These are phyloP conservation scores for Quercus ilex DNA, from an alignment of 306 rosid genomes.

Conservation along the genomic window DNA sequence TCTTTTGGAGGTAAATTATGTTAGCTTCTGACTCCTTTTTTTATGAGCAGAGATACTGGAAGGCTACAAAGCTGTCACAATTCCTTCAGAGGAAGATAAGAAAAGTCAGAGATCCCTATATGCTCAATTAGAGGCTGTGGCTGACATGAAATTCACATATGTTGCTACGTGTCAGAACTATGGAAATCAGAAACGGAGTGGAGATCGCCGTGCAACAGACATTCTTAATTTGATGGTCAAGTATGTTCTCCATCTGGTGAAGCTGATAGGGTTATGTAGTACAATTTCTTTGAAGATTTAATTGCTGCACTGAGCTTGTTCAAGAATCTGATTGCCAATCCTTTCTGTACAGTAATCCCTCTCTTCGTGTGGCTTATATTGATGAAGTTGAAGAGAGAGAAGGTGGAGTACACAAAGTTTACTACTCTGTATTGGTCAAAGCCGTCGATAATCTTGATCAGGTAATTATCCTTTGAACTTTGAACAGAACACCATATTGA, in stretches of 20 bases:
- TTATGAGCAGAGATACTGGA: slow-evolving; percentile 72
- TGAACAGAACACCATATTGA: slow-evolving; percentile 1
- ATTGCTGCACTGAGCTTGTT: slow-evolving; percentile 20
- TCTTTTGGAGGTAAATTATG: slow-evolving; percentile 18
- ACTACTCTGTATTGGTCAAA: slow-evolving; percentile 89
- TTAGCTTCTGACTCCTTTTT: slow-evolving; percentile 11
- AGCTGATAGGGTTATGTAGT: slow-evolving; percentile 15
- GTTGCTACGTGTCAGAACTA: slow-evolving; percentile 96
- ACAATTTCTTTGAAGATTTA: slow-evolving; percentile 20
- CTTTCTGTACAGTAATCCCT: slow-evolving; percentile 62
- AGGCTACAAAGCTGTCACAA: slow-evolving; percentile 86
- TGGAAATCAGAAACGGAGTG: slow-evolving; percentile 93
- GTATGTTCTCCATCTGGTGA: slow-evolving; percentile 57
- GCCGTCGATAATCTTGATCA: slow-evolving; percentile 90
- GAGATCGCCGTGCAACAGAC: slow-evolving; percentile 97
- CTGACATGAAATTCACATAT: slow-evolving; percentile 94
- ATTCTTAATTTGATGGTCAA: slow-evolving; percentile 95
- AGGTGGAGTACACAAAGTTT: slow-evolving; percentile 77
- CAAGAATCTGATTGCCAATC: slow-evolving; percentile 22
- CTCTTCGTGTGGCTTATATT: slow-evolving; percentile 97
- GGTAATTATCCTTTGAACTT: slow-evolving; percentile 43
- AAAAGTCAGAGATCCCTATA: slow-evolving; percentile 84
- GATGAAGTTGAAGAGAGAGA: slow-evolving; percentile 98
- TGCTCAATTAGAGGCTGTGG: slow-evolving; percentile 89
- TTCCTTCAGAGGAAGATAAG: slow-evolving; percentile 85